A percentile compares a stretch with the other conserved stretches of the same genome.
Conservation (phyloP, 2,329 filamentous ascomycete species). For the Onygena corvina region DNA sequence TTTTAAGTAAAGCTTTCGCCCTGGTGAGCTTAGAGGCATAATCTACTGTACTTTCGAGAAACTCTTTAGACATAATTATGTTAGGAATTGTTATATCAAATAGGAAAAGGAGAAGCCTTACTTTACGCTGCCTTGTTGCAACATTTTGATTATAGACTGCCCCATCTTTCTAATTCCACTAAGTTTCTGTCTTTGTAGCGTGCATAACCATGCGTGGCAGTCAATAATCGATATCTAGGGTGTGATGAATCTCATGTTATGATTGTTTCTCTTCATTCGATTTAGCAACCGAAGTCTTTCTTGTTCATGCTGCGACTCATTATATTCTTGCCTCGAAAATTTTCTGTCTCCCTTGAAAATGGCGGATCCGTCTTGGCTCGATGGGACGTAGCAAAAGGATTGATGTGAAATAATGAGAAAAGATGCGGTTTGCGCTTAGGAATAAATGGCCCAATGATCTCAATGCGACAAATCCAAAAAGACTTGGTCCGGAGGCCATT, state of each 20-base stretch:
- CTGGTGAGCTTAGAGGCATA: constrained; percentile 45
- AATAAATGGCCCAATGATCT: not conserved
- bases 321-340: not conserved
- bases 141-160: constrained; percentile 7
- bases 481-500: not conserved
- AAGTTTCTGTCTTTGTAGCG: constrained; percentile 18
- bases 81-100: not conserved
- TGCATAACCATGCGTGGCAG: constrained; percentile 20
- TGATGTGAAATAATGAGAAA: not conserved
- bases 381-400: not conserved
- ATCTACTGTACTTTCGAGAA: constrained; percentile 45
- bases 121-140: constrained; percentile 8
- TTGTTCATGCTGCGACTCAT: not conserved
- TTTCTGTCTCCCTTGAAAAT: not conserved
- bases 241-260: constrained; percentile 17
- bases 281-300: constrained; percentile 16
- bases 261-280: constrained; percentile 13
- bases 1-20: constrained; percentile 33
- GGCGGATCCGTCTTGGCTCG: not conserved
- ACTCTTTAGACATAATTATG: constrained; percentile 19
- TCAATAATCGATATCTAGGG: constrained; percentile 21
- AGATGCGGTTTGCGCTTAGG: not conserved
- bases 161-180: constrained; percentile 15
- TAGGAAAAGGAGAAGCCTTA: not conserved
- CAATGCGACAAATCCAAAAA: not conserved